Evolutionary conservation across 768 basidiomycete species (phyloP), one percentile per base, ranked within the genome.

Genomic region (Psilocybe cubensis): DNA sequence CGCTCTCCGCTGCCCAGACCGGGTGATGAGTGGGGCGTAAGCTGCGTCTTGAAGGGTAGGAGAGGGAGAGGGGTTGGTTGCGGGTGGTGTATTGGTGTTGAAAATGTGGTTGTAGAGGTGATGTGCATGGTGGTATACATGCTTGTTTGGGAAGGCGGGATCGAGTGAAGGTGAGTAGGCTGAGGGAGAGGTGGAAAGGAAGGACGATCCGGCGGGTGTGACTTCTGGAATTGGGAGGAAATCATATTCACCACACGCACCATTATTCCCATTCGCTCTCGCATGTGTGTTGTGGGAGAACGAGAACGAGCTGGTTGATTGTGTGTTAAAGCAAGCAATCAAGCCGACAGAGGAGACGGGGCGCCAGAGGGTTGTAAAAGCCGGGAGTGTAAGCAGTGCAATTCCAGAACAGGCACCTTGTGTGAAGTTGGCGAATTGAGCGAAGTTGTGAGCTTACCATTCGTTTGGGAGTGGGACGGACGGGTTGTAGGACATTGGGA

Each of bases 381-480:
- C 79, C 0, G 82, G 73, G 1, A 78, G 53, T 0, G 74, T 67
- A 0, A 83, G 81, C 12, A 85, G 63, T 0, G 79, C 66, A 42
- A 84, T 83, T 2, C 72, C 71, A n/a, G n/a, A n/a, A n/a, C n/a
- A n/a, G n/a, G n/a, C n/a, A n/a, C n/a, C n/a, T n/a, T n/a, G n/a
- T n/a, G n/a, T n/a, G n/a, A n/a, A n/a, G 69, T 4, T 66, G 65
- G 38, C 70, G 61, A 58, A 57, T 53, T 60, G 56, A 33, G 44
- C 14, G 46, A 38, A 14, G 29, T 9, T 2, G 43, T 17, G 31
- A 44, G 38, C 17, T 27, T 70, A 43, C 75, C 73, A 60, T 79
- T 79, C 3, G 82, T 81, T 80, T 0, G 83, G 83, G 9, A 86
- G 80, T 1, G 87, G 87, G 0, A 87, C 86, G 0, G 85, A 86